Percentiles rank a stretch among this genome's conserved stretches.
These are phyloP conservation scores for Geoglossum cookeanum DNA, from an alignment of 2,329 filamentous ascomycete species.

Conservation along the genomic window DNA sequence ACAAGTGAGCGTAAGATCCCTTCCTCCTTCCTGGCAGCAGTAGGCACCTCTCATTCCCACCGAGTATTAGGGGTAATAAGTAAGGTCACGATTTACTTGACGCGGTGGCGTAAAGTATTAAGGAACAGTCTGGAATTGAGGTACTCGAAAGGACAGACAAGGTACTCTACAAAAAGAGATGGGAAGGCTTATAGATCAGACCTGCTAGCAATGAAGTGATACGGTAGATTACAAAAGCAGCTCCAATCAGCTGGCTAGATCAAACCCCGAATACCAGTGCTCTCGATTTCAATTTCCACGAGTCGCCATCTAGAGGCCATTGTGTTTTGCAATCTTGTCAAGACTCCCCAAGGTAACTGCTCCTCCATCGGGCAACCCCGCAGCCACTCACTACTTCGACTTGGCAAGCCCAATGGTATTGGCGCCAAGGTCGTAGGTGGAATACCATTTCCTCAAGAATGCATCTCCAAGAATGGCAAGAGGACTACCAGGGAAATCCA, in stretches of 20 bases:
- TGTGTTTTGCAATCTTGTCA: neutral
- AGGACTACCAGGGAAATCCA: slow-evolving; percentile 70
- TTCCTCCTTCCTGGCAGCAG: too few relatives aligned
- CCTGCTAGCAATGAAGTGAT: neutral
- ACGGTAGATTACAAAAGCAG: neutral
- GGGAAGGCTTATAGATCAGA: neutral
- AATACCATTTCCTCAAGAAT: slow-evolving; percentile 73
- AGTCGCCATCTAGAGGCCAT: too few relatives aligned
- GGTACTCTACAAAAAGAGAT: neutral
- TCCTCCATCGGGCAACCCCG: too few relatives aligned
- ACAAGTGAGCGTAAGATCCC: too few relatives aligned
- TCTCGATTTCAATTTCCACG: too few relatives aligned
- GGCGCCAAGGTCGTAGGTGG: slow-evolving; percentile 87
- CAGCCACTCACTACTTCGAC: slow-evolving; percentile 37
- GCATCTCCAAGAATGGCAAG: slow-evolving; percentile 87
- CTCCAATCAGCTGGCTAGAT: neutral
- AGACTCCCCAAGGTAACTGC: too few relatives aligned
- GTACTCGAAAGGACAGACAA: neutral
- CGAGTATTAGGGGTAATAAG: too few relatives aligned
- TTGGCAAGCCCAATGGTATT: slow-evolving; percentile 75
- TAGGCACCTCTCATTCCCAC: too few relatives aligned
- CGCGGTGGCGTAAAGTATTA: too few relatives aligned
- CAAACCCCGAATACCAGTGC: too few relatives aligned
- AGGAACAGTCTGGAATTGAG: too few relatives aligned
- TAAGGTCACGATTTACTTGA: too few relatives aligned